Base-by-base conservation (phyloP, 2,329 filamentous ascomycete species). In the Fusarium palustre region DNA sequence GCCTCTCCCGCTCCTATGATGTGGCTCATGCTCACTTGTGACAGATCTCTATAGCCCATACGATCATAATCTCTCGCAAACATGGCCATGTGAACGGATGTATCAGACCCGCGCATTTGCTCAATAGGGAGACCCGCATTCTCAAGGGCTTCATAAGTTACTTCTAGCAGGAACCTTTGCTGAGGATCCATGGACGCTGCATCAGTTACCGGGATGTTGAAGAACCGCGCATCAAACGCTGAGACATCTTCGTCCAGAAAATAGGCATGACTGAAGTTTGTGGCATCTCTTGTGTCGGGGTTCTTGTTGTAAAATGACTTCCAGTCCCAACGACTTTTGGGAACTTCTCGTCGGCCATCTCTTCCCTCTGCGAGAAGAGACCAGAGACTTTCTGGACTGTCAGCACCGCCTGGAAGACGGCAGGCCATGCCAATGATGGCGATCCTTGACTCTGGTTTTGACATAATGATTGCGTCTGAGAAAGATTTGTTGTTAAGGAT, bases 261-360 rank as follows among this genome's bases (percentile, higher is more conserved):
- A 13, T 59, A 59, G 16, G 53, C 53, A 22, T 56, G 53, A 20
- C 54, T 57, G 5, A 57, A 56, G 7, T 56, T 42, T 18, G 54
- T 56, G 1, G 43, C 43, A 31, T 53, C 55, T 46, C 25, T 39
- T 15, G 55, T 31, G 20, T 53, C 55, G 24, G 33, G 55, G 11
- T 59, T 53, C 33, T 53, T 31, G 31, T 53, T 53, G 55, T 54
- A 59, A 12, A 59, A 59, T 8, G 55, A 59, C 6, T 47, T 59
- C 55, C 55, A 53, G 38, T 53, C 47, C 55, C 47, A 53, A 1
- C 47, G 41, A 8, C 24, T 20, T 46, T 45, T 59, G 11, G 47
- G 47, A 1, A 53, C 47, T 33, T 59, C 54, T 56, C 15, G 39
- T 33, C 43, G 34, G 15, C 54, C 43, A 8, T 56, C 43, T 49